Evolutionary conservation across 768 basidiomycete species (phyloP).

Genomic region (Termitomyces sp.): DNA sequence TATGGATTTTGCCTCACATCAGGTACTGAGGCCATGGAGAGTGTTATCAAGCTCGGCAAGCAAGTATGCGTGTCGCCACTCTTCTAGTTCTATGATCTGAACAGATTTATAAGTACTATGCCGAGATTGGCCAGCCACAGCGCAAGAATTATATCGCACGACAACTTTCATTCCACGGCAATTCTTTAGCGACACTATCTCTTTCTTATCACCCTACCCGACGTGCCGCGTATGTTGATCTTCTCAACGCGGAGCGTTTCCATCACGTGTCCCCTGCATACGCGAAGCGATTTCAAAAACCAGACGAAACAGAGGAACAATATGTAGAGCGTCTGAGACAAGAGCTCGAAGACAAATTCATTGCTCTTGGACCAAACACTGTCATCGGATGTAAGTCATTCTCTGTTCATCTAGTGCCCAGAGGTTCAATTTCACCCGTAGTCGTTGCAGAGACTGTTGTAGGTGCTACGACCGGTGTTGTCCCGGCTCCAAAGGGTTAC

Average conservation of each 20-base stretch:
- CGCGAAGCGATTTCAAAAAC: slow-evolving; percentile 69
- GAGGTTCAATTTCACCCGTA: slow-evolving; percentile 20
- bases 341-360: slow-evolving; percentile 84
- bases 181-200: slow-evolving; percentile 68
- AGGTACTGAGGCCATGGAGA: slow-evolving; percentile 92
- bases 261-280: slow-evolving; percentile 90
- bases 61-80: slow-evolving; percentile 44
- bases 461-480: slow-evolving; percentile 77
- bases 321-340: slow-evolving; percentile 75
- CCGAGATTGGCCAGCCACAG: slow-evolving; percentile 64
- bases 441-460: slow-evolving; percentile 86
- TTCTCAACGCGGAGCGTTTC: slow-evolving; percentile 63
- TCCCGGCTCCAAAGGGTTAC: slow-evolving; percentile 79
- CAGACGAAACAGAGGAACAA: slow-evolving; percentile 70
- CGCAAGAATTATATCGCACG: slow-evolving; percentile 80
- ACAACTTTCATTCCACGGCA: slow-evolving; percentile 81
- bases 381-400: slow-evolving; percentile 70
- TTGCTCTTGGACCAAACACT: slow-evolving; percentile 76
- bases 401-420: background rate
- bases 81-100: background rate
- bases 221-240: slow-evolving; percentile 62
- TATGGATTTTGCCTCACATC: background rate
- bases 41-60: slow-evolving; percentile 75
- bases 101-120: slow-evolving; percentile 50
- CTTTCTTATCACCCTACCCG: slow-evolving; percentile 64